These are phyloP conservation scores for Hydrangea macrophylla DNA, from an alignment of 148 eudicot genomes.

Conservation along the genomic window DNA sequence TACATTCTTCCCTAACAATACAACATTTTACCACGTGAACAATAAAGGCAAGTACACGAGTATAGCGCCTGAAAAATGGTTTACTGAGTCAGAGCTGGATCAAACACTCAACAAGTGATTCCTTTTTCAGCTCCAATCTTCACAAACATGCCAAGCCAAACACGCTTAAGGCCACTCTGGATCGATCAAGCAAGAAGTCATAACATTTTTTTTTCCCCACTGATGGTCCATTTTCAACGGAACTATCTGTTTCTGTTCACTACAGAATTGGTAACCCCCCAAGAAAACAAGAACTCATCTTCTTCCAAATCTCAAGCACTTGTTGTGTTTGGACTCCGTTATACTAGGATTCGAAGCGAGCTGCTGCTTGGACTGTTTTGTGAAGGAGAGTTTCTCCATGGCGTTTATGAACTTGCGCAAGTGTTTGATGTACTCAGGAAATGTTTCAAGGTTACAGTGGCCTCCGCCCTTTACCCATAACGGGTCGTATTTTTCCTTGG, in stretches of 20 bases:
- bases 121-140: not conserved
- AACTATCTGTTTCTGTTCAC: too few species aligned
- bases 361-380: constrained; percentile 43
- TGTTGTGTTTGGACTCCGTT: constrained; percentile 60
- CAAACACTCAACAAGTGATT: too few species aligned
- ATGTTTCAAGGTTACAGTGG: constrained; percentile 93
- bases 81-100: not conserved
- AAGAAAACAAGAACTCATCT: constrained; percentile 33
- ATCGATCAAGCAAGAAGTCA: not conserved
- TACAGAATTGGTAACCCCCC: too few species aligned
- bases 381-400: constrained; percentile 79
- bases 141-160: not conserved
- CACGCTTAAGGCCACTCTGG: too few species aligned
- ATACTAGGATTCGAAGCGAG: constrained; percentile 38
- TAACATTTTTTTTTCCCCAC: not conserved
- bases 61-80: constrained; percentile 4
- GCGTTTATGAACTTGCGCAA: constrained; percentile 77
- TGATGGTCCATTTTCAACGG: not conserved
- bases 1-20: not conserved
- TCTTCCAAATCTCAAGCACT: constrained; percentile 70
- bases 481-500: constrained; percentile 88
- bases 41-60: not conserved
- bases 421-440: constrained; percentile 94
- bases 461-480: constrained; percentile 97
- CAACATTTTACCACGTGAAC: too few species aligned